Conservation (phyloP, 495 filamentous ascomycete genomes). For the Neurospora pannonica region DNA sequence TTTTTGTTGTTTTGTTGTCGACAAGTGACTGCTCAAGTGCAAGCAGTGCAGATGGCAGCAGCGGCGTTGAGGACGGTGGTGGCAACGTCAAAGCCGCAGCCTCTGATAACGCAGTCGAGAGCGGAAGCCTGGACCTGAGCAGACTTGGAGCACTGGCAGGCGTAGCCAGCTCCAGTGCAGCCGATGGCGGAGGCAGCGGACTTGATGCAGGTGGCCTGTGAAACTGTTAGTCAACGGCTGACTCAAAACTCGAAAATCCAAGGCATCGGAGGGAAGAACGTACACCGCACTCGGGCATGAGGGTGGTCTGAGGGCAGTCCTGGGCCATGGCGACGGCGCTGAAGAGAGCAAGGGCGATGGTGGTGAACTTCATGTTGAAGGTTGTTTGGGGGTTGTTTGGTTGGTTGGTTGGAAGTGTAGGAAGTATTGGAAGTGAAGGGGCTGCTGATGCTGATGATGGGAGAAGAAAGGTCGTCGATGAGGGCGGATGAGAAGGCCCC, state of each 20-base stretch:
- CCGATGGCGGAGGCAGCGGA: not conserved
- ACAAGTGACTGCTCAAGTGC: not conserved
- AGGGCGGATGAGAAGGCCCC: not conserved
- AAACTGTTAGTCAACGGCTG: not conserved
- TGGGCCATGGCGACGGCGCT: not conserved
- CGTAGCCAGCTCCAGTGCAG: not conserved
- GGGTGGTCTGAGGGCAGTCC: not conserved
- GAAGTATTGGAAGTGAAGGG: not conserved
- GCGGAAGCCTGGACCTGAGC: not conserved
- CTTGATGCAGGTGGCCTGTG: not conserved
- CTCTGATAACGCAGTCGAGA: not conserved
- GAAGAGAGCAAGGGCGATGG: not conserved
- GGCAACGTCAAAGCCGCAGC: not conserved
- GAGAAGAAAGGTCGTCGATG: not conserved
- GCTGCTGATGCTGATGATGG: not conserved
- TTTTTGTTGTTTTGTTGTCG: not conserved
- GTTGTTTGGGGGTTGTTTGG: not conserved
- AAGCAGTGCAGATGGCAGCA: not conserved
- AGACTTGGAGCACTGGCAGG: constrained; percentile 4
- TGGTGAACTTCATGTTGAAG: constrained; percentile 3
- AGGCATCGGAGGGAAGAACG: not conserved
- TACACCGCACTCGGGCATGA: constrained; percentile 2
- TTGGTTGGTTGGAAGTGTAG: not conserved
- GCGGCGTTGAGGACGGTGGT: not conserved
- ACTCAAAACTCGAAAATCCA: not conserved